A percentile compares a stretch with the other conserved stretches of the same genome.
Evolutionary conservation across 2,329 filamentous ascomycete species (phyloP).

Genomic region (Exutisphaerella laricina): DNA sequence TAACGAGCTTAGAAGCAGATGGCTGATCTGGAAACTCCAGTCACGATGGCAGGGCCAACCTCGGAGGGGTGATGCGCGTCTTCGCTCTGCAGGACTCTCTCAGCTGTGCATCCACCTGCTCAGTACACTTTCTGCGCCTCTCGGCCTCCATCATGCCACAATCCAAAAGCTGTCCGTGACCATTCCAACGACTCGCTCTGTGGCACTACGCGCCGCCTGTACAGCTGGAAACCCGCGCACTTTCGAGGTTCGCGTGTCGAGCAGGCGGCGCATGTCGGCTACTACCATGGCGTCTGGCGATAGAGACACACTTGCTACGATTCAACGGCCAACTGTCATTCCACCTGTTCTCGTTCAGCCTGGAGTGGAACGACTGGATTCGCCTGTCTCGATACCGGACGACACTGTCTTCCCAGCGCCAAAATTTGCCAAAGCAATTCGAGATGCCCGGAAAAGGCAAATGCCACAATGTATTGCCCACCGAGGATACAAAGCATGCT

Average conservation of each 20-base stretch:
- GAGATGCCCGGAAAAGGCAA: constrained; percentile 25
- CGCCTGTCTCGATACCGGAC: constrained; percentile 21
- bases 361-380: constrained; percentile 27
- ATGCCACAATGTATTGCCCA: constrained; percentile 71
- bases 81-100: too few species aligned
- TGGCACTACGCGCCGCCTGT: neutral
- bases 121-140: too few species aligned
- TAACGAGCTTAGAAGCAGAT: too few species aligned
- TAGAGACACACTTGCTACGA: constrained; percentile 5
- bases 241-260: neutral
- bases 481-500: constrained; percentile 69
- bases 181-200: neutral
- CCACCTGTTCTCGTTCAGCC: constrained; percentile 30
- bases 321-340: constrained; percentile 14
- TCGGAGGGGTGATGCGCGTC: too few species aligned
- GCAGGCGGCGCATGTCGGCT: neutral
- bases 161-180: neutral
- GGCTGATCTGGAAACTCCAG: too few species aligned
- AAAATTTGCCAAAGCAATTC: constrained; percentile 19
- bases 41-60: too few species aligned
- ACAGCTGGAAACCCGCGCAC: neutral
- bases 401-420: constrained; percentile 23
- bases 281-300: constrained; percentile 3
- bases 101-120: too few species aligned
- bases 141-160: neutral